Evolutionary conservation across 2,329 filamentous ascomycete genomes (phyloP), one percentile per base, ranked within the genome.

Genomic region (Fusarium graminum): DNA sequence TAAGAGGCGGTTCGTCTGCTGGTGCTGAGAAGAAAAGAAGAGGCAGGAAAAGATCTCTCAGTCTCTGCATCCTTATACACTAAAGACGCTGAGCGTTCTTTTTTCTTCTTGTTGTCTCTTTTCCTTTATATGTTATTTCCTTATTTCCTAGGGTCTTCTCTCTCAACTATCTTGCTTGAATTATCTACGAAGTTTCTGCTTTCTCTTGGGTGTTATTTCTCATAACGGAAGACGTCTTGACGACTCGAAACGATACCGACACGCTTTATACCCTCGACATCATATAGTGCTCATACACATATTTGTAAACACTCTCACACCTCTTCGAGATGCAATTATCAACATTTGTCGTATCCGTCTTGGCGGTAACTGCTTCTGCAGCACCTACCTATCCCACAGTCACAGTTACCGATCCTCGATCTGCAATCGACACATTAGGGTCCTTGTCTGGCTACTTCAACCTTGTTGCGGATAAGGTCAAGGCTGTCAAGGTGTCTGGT

Each of bases 361-460:
- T 82, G 52, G 78, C 79, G 69, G 72, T 78, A 40, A 80, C 81
- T 52, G 83, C 83, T 30, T 81, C 80, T 10, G 76, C 80, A 45
- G 83, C 81, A 67, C 85, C 84, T 11, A 72, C 78, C 12, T 72
- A 83, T 65, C 74, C 77, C 22, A 54, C 66, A 41, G 54, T 76
- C 44, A 80, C 80, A 65, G 62, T 78, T 67, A 73, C 78, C 53
- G 73, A 80, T 30, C 55, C 74, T 22, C 74, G 75, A 55, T 74
- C 78, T 43, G 77, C 81, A 22, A 68, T 70, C 39, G 78, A 77
- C 41, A 78, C 78, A 19, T 69, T 84, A 56, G 77, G 81, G 14
- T 76, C 81, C n/a, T 73, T 89, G 50, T 85, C 86, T 28, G 80
- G 82, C 39, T 90, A 89, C 78, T 90, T 90, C 79, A 85, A 86